Base-by-base conservation (phyloP, 306 rosid genomes). In the Acmispon strigosus region DNA sequence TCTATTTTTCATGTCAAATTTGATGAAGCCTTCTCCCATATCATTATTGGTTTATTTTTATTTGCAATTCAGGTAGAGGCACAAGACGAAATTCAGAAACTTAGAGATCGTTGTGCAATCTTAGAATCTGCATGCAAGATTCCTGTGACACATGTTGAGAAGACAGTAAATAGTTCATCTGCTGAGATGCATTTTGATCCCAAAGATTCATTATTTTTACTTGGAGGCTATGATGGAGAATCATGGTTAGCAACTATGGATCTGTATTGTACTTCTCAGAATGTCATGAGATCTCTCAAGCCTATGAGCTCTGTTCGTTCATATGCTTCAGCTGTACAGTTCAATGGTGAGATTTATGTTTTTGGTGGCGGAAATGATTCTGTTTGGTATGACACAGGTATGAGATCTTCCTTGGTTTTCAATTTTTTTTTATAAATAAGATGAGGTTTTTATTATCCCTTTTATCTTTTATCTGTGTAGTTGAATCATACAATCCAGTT, bases 381-480 rank as follows among this genome's bases (percentile, higher is more conserved):
- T 61, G 66, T 4, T 68, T 91, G 99, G 97, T 91, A 84, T 53
- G 85, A 89, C 70, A 83, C 92, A 74, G 97, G 99, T 94, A 87
- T 65, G 51, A 9, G 24, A 39, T 69, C 59, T 43, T 63, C 54
- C 69, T 55, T 50, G 39, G 42, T 73, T 74, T 63, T 47, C 41
- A 43, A 47, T 20, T 66, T 73, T 9, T 56, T 2, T 66, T 47
- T 58, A 60, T 24, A n/a, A 32, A 39, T 27, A 22, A 22, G 52
- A 34, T 49, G 18, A 49, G 59, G n/a, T 3, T 51, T 49, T 71
- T 54, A 14, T 61, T 69, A 49, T 83, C 42, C 15, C 22, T 20
- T 68, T 60, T 36, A 24, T 66, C 70, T 75, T 74, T 44, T 37
- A 29, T 74, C 9, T 79, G 2, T 80, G 78, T 69, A 94, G 99